Percentiles rank a stretch among this genome's conserved stretches.
These are phyloP conservation scores for Rhizopus sp. DNA, from an alignment of 371 early-diverging fungal genomes.

Conservation along the genomic window DNA sequence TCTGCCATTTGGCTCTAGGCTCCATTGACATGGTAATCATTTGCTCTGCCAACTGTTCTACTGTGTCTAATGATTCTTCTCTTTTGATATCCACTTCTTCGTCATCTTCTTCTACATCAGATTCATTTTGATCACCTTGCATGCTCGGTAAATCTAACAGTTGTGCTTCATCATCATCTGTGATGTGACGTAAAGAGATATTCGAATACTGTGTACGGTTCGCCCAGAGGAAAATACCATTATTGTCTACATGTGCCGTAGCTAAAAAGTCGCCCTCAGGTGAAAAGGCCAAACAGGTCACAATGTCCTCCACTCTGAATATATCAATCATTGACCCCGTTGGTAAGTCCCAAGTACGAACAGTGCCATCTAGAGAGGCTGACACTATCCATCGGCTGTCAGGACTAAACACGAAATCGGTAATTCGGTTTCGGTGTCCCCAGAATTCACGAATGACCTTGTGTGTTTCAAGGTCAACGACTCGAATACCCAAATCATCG, in stretches of 20 bases:
- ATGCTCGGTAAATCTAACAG: conserved; percentile 56
- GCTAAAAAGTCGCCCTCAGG: conserved; percentile 92
- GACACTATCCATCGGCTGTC: conserved; percentile 94
- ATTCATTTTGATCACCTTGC: conserved; percentile 44
- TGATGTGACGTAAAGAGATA: conserved; percentile 64
- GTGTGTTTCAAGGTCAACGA: conserved; percentile 83
- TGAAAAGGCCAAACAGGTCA: conserved; percentile 85
- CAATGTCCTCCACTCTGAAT: conserved; percentile 74
- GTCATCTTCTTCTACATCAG: conserved; percentile 25
- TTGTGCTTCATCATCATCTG: conserved; percentile 59
- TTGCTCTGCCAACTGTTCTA: conserved; percentile 72
- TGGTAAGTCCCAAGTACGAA: conserved; percentile 95
- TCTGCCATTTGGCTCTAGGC: conserved; percentile 90
- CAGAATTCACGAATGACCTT: conserved; percentile 85
- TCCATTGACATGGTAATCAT: conserved; percentile 84
- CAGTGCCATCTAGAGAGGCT: conserved; percentile 79
- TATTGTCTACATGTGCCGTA: conserved; percentile 86
- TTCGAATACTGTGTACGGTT: conserved; percentile 78
- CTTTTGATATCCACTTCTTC: conserved; percentile 35
- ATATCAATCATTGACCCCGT: conserved; percentile 87
- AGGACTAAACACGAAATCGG: conserved; percentile 86
- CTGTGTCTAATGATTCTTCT: conserved; percentile 33
- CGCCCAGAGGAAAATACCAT: conserved; percentile 92
- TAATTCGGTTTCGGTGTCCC: conserved; percentile 86
- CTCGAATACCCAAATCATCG: conserved; percentile 85